Evolutionary conservation across 352 stramenopile species (phyloP).

Genomic region (Pythium phragmitis): DNA sequence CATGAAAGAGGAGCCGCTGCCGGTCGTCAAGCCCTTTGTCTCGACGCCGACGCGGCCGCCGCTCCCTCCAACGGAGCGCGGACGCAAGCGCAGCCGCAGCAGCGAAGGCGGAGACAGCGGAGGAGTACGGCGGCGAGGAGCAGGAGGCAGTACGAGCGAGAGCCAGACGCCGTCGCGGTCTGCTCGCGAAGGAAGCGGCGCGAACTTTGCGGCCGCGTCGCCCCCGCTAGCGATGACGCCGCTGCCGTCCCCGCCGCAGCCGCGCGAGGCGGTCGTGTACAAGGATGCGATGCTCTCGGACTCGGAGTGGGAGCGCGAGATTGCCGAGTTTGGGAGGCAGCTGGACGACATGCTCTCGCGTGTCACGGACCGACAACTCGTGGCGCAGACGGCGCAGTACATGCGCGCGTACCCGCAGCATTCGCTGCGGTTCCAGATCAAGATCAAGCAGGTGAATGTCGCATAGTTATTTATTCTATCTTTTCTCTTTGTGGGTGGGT

Average conservation of each 20-base stretch:
- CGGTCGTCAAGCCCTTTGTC: conserved; percentile 5
- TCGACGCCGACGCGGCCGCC: conserved; percentile 16
- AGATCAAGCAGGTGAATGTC: conserved; percentile 82
- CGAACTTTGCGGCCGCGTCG: not conserved
- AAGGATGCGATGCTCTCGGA: conserved; percentile 49
- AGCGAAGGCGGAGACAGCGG: conserved; percentile 9
- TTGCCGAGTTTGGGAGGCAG: conserved; percentile 67
- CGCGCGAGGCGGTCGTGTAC: conserved; percentile 11
- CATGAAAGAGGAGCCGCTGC: conserved; percentile 13
- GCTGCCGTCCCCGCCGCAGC: conserved; percentile 12
- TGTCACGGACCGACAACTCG: conserved; percentile 71
- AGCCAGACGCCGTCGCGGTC: conserved; percentile 16
- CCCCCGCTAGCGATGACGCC: conserved; percentile 16
- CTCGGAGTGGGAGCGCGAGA: conserved; percentile 69
- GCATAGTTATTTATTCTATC: not conserved
- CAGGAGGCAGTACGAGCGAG: conserved; percentile 1
- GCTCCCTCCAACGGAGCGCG: conserved; percentile 10
- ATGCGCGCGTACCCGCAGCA: conserved; percentile 73
- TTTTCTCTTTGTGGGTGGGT: not conserved
- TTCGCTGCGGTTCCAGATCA: conserved; percentile 79
- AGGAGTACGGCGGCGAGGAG: conserved; percentile 1
- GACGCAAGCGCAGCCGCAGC: conserved; percentile 29
- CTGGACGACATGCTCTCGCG: conserved; percentile 72
- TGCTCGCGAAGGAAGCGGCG: not conserved
- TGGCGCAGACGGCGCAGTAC: conserved; percentile 70